Evolutionary conservation across 139 green algal species (phyloP).

Genomic region (Chlamydomonas applanata): DNA sequence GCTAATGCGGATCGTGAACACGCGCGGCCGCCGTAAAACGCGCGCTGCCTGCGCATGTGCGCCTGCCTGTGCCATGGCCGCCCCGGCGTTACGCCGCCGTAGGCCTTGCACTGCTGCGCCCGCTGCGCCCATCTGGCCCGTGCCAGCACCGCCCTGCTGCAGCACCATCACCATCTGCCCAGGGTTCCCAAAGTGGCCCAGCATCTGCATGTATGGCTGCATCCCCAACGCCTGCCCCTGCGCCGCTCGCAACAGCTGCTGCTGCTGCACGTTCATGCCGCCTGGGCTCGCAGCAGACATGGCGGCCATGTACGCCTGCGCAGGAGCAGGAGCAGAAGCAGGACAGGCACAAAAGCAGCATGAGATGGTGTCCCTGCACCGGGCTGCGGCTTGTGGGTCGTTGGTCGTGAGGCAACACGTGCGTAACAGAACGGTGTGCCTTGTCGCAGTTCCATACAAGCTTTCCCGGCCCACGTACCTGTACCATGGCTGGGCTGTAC

Average conservation of each 20-base stretch:
- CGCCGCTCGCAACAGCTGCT: neutral
- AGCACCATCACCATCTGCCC: neutral
- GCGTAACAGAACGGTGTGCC: neutral
- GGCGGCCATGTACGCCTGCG: neutral
- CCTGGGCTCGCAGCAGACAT: neutral
- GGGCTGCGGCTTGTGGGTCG: no score
- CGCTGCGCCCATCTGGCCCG: neutral
- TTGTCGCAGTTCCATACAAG: neutral
- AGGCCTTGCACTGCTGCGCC: constrained; percentile 7
- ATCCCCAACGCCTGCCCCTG: neutral
- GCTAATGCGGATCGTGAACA: constrained; percentile 60
- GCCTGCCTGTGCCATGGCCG: neutral
- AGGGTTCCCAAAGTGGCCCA: neutral
- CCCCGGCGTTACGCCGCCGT: neutral
- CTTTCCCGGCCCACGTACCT: neutral
- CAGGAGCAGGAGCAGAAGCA: neutral
- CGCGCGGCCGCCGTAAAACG: constrained; percentile 28
- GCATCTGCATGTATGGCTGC: neutral
- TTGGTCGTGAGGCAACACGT: neutral
- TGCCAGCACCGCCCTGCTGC: neutral
- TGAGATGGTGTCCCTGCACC: no score
- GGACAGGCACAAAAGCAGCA: neutral
- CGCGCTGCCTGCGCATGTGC: neutral
- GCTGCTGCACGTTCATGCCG: neutral
- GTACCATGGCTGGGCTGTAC: neutral